These are phyloP conservation scores for Hypericum androsaemum DNA, from an alignment of 345 rosid species.

Conservation along the genomic window DNA sequence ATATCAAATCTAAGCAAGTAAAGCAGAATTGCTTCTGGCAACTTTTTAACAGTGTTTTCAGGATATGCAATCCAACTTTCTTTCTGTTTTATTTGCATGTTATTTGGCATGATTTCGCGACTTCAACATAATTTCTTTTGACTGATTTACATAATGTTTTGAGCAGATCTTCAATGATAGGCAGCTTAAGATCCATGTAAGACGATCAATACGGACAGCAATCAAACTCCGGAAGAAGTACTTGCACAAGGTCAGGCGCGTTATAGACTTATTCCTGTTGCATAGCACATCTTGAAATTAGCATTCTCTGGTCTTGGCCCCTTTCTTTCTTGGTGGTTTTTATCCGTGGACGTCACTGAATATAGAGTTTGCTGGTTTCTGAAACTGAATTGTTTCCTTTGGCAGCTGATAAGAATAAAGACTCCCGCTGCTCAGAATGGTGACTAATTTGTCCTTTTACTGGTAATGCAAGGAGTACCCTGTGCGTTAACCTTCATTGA, in stretches of 20 bases:
- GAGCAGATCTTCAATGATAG: conserved; percentile 84
- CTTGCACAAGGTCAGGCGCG: conserved; percentile 53
- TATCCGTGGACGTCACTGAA: too few relatives aligned
- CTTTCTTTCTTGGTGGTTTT: too few relatives aligned
- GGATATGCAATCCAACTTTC: too few relatives aligned
- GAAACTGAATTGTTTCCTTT: conserved; percentile 23
- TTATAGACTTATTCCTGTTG: not conserved
- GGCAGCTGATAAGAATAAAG: conserved; percentile 48
- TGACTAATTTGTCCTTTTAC: conserved; percentile 26
- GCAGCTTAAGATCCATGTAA: conserved; percentile 55
- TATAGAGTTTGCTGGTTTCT: not conserved
- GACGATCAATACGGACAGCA: conserved; percentile 56
- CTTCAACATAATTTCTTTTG: too few relatives aligned
- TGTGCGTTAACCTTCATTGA: too few relatives aligned
- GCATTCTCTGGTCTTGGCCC: too few relatives aligned
- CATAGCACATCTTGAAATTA: not conserved
- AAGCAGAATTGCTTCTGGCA: too few relatives aligned
- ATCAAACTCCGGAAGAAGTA: conserved; percentile 82
- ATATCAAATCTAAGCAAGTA: too few relatives aligned
- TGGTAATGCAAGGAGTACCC: not conserved
- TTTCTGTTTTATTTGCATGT: too few relatives aligned
- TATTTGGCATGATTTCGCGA: too few relatives aligned
- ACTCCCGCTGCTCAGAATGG: conserved; percentile 22
- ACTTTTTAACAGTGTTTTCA: too few relatives aligned
- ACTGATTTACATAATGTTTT: not conserved